These are phyloP conservation scores for Solanum arcanum DNA, from an alignment of 257 asterid genomes.

Conservation along the genomic window DNA sequence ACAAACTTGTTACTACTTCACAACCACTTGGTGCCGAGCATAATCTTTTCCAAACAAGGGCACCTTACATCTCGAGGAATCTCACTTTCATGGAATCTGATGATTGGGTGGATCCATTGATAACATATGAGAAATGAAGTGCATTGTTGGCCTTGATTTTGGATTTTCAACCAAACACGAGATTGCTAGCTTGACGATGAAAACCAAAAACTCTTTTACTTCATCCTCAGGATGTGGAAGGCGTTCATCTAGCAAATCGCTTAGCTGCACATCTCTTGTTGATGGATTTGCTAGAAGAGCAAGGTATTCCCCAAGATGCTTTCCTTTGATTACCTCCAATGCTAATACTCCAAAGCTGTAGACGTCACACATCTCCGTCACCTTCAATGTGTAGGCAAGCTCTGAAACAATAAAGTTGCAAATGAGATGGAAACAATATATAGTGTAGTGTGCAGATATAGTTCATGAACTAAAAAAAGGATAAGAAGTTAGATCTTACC, in stretches of 20 bases:
- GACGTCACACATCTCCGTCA: constrained; percentile 4
- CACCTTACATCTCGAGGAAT: neutral
- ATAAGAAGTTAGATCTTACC: neutral
- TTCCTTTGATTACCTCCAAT: constrained; percentile 5
- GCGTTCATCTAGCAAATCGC: neutral
- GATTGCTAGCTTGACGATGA: neutral
- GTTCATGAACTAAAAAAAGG: neutral
- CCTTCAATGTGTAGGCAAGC: constrained; percentile 5
- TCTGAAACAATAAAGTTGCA: neutral
- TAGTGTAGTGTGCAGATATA: neutral
- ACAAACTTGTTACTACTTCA: neutral
- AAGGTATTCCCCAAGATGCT: neutral
- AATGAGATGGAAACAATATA: neutral
- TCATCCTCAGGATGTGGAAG: neutral
- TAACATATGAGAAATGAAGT: neutral
- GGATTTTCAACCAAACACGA: neutral
- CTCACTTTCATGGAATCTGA: neutral
- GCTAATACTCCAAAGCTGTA: constrained; percentile 8
- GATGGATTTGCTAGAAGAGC: neutral
- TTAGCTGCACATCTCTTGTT: neutral
- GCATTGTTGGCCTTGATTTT: neutral
- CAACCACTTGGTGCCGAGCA: neutral
- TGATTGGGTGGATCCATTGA: neutral
- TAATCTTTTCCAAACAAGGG: neutral
- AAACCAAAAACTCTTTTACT: neutral